A percentile compares a stretch with the other conserved stretches of the same genome.
Conservation (phyloP, 495 filamentous ascomycete species). For the Tuber brumale region DNA sequence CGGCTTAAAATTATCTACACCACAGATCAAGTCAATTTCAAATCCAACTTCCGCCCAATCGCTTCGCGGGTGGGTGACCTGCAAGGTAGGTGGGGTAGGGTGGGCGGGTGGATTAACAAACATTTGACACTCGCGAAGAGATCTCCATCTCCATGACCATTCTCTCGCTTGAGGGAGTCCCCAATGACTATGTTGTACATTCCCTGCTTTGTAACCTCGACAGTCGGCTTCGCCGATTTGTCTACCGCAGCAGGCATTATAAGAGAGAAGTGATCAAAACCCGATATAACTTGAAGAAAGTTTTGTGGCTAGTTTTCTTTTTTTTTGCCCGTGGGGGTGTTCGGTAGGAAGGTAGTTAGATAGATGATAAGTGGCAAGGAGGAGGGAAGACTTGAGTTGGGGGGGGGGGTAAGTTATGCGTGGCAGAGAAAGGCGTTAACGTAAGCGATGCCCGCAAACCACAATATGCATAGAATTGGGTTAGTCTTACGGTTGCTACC, state of each 20-base stretch:
- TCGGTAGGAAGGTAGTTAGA: background rate
- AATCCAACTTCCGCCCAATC: background rate
- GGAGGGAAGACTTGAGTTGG: background rate
- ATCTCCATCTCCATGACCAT: background rate
- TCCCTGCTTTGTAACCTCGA: conserved; percentile 31
- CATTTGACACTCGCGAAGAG: conserved; percentile 36
- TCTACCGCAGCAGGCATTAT: conserved; percentile 22
- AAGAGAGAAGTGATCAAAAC: background rate
- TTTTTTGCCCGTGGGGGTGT: background rate
- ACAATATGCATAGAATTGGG: background rate
- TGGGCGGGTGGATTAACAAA: conserved; percentile 8
- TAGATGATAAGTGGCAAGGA: background rate
- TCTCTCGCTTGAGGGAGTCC: conserved; percentile 25
- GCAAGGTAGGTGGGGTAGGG: background rate
- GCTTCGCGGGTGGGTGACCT: background rate
- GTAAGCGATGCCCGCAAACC: background rate
- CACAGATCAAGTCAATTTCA: background rate
- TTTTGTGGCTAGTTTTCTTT: background rate
- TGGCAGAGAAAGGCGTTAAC: background rate
- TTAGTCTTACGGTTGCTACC: background rate
- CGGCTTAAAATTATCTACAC: conserved; percentile 31
- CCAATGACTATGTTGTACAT: conserved; percentile 32
- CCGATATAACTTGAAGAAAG: background rate
- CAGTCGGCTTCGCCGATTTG: conserved; percentile 25
- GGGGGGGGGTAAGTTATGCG: background rate